A percentile compares a stretch with the other conserved stretches of the same genome.
Evolutionary conservation across 768 basidiomycete species (phyloP).

Genomic region (Suillus discolor): DNA sequence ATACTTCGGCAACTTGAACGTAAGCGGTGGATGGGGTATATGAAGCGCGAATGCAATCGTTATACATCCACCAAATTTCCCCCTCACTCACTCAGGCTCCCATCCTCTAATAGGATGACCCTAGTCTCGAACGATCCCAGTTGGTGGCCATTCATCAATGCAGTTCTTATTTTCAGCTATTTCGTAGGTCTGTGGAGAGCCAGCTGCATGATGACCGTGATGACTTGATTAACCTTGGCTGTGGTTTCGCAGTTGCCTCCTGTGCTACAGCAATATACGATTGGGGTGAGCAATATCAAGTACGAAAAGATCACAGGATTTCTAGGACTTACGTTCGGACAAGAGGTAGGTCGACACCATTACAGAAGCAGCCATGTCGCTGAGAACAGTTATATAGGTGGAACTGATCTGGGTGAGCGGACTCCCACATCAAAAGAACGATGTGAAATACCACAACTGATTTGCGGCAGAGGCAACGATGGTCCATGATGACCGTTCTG

Average conservation of each 20-base stretch:
- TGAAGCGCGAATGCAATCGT: not conserved
- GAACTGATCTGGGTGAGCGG: not conserved
- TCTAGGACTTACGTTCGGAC: not conserved
- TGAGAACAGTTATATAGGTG: not conserved
- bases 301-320: not conserved
- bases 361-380: not conserved
- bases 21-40: not conserved
- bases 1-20: not conserved
- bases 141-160: not conserved
- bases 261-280: no score
- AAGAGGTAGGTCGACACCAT: not conserved
- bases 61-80: not conserved
- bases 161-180: rapidly evolving
- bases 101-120: not conserved
- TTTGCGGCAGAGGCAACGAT: not conserved
- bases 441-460: not conserved
- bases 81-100: not conserved
- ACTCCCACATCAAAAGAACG: not conserved
- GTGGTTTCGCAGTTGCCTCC: not conserved
- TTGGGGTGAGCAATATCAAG: not conserved
- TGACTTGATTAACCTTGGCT: not conserved
- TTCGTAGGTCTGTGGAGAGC: not conserved
- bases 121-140: not conserved
- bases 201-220: not conserved
- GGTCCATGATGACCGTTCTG: not conserved